Evolutionary conservation across 2,329 filamentous ascomycete genomes (phyloP), one percentile per base, ranked within the genome.

Genomic region (Rutstroemia sp.): DNA sequence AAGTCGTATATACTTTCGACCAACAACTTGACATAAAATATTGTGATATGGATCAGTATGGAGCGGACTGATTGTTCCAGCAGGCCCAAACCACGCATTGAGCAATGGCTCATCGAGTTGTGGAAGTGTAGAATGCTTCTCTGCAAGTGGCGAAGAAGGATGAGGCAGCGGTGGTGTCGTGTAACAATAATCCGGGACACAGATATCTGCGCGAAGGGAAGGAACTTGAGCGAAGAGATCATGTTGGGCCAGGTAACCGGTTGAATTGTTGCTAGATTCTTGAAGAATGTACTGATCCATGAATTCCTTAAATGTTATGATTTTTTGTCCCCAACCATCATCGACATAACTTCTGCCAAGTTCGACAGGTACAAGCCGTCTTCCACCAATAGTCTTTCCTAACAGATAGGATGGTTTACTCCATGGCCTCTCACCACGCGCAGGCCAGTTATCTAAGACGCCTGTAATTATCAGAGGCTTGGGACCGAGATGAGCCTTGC

Each of bases 1-100:
- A 2, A 97, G 76, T 1, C 94, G 80, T n/a, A 97, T 75, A 70
- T 97, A 97, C 72, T 99, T 99, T 57, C 81, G 78, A 0, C 94
- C 94, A 0, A 95, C 88, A 0, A 95, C 88, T 70, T 97, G 94
- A 23, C 86, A 86, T 4, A 97, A 80, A 48, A 97, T 82, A 67
- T 97, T 97, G 68, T 96, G 89, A 70, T 96, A 95, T 1, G 88
- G 89, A 67, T 97, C 94, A 1, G 90, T 95, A 70, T 99, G 94
- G 0, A 97, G 76, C 1, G 94, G 94, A 0, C 91, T 96, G 61
- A 96, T 92, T 0, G 94, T 97, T 50, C 84, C 85, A 0, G 84
- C 76, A 0, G 94, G 94, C 0, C 94, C 94, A 61, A 97, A 87
- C 94, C 94, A 99, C 7, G 89, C 91, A 71, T 97, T 95, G 17